phyloP scores from a whole-genome alignment of 257 asterid genomes.

The Solanum pennellii region DNA sequence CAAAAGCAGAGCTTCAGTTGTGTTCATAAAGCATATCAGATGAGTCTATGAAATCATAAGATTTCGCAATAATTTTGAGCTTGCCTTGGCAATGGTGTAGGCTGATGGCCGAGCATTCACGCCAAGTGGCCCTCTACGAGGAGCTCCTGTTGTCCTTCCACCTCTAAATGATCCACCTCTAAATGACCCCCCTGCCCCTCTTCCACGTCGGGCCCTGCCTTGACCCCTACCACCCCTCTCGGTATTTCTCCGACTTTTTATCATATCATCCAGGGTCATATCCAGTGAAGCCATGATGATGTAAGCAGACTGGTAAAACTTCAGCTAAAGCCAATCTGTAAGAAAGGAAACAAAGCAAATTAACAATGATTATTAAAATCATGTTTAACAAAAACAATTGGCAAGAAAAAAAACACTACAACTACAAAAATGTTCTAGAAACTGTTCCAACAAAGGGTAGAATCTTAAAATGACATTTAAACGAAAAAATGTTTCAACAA shows the following conservation, averaged over 20 bases:
- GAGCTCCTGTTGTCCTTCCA: constrained; percentile 46
- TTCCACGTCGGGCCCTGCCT: constrained; percentile 58
- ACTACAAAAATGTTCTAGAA: neutral
- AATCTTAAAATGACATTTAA: neutral
- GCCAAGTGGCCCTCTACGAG: constrained; percentile 68
- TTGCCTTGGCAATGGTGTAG: constrained; percentile 86
- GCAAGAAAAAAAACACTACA: neutral
- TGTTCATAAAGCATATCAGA: constrained; percentile 38
- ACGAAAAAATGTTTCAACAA: neutral
- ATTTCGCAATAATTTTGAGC: constrained; percentile 62
- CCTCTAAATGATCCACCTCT: constrained; percentile 44
- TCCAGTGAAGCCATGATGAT: constrained; percentile 71
- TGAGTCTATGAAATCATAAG: constrained; percentile 44
- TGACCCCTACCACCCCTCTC: constrained; percentile 61
- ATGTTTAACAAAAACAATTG: neutral
- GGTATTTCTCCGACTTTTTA: constrained; percentile 52
- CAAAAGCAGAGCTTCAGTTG: constrained; percentile 35
- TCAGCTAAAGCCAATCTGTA: constrained; percentile 11
- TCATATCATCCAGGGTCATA: constrained; percentile 80
- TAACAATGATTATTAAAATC: neutral
- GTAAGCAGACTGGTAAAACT: neutral
- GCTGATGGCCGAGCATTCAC: constrained; percentile 59
- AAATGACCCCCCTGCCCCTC: constrained; percentile 51
- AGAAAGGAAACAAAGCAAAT: neutral
- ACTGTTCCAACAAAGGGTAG: neutral